phyloP scores from a whole-genome alignment of 139 green algal species.

The Picochlorum sp. region DNA sequence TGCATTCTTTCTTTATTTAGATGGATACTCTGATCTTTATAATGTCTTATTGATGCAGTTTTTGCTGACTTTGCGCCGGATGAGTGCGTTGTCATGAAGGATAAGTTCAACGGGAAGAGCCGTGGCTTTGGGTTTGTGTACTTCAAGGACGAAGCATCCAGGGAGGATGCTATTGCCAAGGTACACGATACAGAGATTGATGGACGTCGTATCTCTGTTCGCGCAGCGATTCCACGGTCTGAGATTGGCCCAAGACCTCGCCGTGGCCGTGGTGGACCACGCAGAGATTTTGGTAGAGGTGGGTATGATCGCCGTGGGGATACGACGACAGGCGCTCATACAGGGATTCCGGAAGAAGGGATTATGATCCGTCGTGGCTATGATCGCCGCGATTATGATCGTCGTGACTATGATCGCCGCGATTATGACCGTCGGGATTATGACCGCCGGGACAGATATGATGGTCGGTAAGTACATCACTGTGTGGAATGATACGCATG shows the following conservation, averaged over 20 bases:
- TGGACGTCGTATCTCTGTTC: conserved; percentile 62
- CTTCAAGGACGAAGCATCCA: conserved; percentile 50
- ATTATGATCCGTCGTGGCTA: background rate
- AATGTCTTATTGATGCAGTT: conserved; percentile 27
- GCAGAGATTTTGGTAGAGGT: conserved; percentile 2
- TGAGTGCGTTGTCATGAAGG: conserved; percentile 44
- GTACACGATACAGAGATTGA: conserved; percentile 71
- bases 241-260: conserved; percentile 35
- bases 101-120: conserved; percentile 50
- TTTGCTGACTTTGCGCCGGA: conserved; percentile 42
- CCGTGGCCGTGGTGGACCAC: conserved; percentile 8
- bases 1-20: background rate
- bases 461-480: background rate
- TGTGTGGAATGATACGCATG: too few relatives aligned
- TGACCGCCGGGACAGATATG: conserved; percentile 6
- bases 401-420: background rate
- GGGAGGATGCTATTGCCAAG: conserved; percentile 50
- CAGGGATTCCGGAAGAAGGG: background rate
- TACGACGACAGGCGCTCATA: background rate
- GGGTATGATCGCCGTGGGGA: background rate
- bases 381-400: background rate
- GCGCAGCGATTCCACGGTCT: conserved; percentile 55
- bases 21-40: background rate
- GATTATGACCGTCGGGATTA: background rate
- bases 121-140: conserved; percentile 81